Evolutionary conservation across 441 rosid species (phyloP).

Genomic region (Pelargonium myrrhifolium): DNA sequence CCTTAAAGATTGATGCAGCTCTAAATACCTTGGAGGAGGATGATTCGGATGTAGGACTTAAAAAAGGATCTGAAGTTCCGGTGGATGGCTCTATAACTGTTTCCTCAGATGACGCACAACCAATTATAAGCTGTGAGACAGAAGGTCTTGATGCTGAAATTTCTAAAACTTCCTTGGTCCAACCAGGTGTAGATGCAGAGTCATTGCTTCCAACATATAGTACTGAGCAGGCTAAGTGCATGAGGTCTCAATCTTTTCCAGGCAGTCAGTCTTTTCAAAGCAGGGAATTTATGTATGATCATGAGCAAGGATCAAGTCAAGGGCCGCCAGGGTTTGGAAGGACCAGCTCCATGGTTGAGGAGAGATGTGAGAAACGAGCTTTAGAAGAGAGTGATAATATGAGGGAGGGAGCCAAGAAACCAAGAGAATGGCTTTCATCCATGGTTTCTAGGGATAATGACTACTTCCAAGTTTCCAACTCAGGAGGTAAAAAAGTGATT

Average conservation of each 20-base stretch:
- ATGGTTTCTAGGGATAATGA: constrained; percentile 31
- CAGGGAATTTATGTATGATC: constrained; percentile 29
- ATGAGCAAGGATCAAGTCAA: constrained; percentile 34
- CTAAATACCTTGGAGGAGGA: constrained; percentile 35
- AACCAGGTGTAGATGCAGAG: constrained; percentile 28
- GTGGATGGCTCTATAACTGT: constrained; percentile 29
- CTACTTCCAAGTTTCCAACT: constrained; percentile 26
- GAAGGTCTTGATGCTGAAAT: constrained; percentile 30
- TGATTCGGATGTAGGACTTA: constrained; percentile 30
- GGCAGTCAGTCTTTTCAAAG: constrained; percentile 18
- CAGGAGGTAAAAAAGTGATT: constrained; percentile 24
- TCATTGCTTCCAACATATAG: constrained; percentile 29
- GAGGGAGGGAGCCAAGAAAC: constrained; percentile 48
- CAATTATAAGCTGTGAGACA: constrained; percentile 28
- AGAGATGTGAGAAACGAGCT: constrained; percentile 60
- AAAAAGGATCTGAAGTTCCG: constrained; percentile 26
- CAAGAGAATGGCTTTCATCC: constrained; percentile 57
- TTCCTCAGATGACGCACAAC: constrained; percentile 21
- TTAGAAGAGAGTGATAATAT: constrained; percentile 35
- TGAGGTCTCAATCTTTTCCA: constrained; percentile 61
- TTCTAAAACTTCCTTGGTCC: constrained; percentile 25
- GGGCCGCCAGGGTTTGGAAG: constrained; percentile 38
- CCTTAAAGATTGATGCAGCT: constrained; percentile 34
- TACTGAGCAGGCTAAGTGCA: constrained; percentile 38
- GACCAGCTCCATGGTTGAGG: constrained; percentile 45